These are phyloP conservation scores for Batkoa obscura DNA, from an alignment of 371 early-diverging fungal species.

Conservation along the genomic window DNA sequence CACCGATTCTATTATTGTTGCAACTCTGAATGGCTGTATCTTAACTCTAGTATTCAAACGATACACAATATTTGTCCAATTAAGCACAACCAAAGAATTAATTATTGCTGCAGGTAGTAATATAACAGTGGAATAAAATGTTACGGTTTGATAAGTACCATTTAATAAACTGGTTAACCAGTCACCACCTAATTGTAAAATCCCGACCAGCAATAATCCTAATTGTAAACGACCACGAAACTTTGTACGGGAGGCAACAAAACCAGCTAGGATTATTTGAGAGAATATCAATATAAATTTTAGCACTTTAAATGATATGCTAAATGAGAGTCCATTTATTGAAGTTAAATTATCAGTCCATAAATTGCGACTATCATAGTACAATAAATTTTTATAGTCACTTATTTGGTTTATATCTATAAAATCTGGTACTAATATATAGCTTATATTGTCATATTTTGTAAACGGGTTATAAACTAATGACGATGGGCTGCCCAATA, in stretches of 20 bases:
- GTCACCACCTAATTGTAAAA: slow-evolving; percentile 1
- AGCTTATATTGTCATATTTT: no score
- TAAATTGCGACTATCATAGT: not conserved
- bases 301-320: not conserved
- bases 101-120: not conserved
- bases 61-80: not conserved
- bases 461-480: no score
- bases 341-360: not conserved
- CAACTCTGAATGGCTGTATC: slow-evolving; percentile 11
- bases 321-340: not conserved
- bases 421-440: no score
- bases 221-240: not conserved
- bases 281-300: not conserved
- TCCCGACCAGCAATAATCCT: not conserved
- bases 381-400: not conserved
- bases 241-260: not conserved
- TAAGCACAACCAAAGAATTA: not conserved
- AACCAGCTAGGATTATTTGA: not conserved
- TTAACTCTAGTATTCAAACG: slow-evolving; percentile 4
- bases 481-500: no score
- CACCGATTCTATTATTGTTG: slow-evolving; percentile 10
- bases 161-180: not conserved
- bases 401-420: no score
- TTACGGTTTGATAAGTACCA: not conserved
- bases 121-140: not conserved